Conservation (phyloP, 345 rosid genomes). For the Litchi chinensis region DNA sequence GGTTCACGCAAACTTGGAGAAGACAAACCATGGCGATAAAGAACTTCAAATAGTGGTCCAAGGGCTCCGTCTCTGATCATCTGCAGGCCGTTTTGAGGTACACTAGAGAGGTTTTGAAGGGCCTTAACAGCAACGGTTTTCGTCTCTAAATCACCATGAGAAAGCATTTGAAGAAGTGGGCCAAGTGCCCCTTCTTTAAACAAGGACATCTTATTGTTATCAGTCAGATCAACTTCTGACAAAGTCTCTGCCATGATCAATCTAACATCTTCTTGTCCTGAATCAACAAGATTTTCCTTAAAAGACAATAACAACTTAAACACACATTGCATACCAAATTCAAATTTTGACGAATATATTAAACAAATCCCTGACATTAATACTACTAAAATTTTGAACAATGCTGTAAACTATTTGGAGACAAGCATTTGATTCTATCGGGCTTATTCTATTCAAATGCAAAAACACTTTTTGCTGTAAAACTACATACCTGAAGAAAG, state of each 20-base stretch:
- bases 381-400: background rate
- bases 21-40: slow-evolving; percentile 34
- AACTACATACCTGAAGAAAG: slow-evolving; percentile 29
- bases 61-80: slow-evolving; percentile 31
- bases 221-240: slow-evolving; percentile 32
- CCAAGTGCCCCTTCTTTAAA: slow-evolving; percentile 29
- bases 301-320: background rate
- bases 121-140: slow-evolving; percentile 30
- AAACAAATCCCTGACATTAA: background rate
- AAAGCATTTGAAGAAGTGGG: slow-evolving; percentile 31
- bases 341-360: background rate
- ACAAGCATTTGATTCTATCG: no score
- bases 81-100: slow-evolving; percentile 33
- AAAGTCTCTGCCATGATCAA: slow-evolving; percentile 26
- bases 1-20: slow-evolving; percentile 30
- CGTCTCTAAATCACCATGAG: slow-evolving; percentile 21
- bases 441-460: background rate
- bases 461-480: background rate
- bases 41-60: slow-evolving; percentile 31
- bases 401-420: background rate
- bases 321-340: background rate
- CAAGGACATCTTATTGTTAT: slow-evolving; percentile 28
- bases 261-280: slow-evolving; percentile 27
- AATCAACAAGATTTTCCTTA: background rate
- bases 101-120: slow-evolving; percentile 28